These are phyloP conservation scores for Friedmanniomyces endolithicus DNA, from an alignment of 495 filamentous ascomycete species.

Conservation along the genomic window DNA sequence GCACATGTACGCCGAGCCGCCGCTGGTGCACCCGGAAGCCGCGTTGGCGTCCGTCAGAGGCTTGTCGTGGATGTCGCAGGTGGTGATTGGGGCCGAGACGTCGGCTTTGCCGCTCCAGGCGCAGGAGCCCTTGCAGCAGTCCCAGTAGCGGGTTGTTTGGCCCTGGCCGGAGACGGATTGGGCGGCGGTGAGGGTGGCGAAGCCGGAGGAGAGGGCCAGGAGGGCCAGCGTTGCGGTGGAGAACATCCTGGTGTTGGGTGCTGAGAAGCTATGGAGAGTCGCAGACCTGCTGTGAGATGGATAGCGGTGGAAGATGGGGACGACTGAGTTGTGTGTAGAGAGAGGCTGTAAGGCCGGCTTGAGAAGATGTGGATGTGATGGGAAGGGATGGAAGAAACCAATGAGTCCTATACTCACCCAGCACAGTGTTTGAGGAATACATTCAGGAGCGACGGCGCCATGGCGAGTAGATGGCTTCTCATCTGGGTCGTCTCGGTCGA, in stretches of 20 bases:
- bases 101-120: conserved; percentile 47
- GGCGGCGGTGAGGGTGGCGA: conserved; percentile 17
- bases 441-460: neutral
- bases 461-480: neutral
- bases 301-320: neutral
- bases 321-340: conserved; percentile 8
- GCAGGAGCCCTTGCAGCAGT: conserved; percentile 59
- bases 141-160: conserved; percentile 55
- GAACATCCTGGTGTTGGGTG: conserved; percentile 3
- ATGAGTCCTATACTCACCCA: neutral
- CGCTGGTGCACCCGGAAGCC: conserved; percentile 39
- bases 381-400: neutral
- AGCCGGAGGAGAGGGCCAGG: conserved; percentile 39
- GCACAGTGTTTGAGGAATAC: neutral
- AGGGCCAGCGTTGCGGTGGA: conserved; percentile 55
- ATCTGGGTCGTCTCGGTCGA: neutral
- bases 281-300: conserved; percentile 8
- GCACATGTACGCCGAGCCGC: conserved; percentile 52
- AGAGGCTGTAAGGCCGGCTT: neutral
- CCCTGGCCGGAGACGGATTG: conserved; percentile 27
- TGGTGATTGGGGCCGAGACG: conserved; percentile 38
- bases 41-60: conserved; percentile 31
- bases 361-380: neutral
- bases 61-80: conserved; percentile 46
- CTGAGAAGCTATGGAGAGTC: neutral